Conservation (phyloP, 805 yeast species). For the Pichia paraexigua region DNA sequence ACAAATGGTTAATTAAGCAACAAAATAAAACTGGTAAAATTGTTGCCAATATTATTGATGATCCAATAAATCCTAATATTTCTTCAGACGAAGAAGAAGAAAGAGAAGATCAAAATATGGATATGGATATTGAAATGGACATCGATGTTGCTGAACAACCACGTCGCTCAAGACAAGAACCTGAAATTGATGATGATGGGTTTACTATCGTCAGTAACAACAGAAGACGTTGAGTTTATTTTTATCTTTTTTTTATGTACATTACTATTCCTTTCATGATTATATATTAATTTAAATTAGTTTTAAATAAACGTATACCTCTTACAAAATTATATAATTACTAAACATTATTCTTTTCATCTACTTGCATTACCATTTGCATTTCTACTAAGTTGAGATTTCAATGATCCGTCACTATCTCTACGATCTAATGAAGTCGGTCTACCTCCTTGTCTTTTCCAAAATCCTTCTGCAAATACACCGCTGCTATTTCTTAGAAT, state of each 20-base stretch:
- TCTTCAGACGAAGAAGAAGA: conserved; percentile 40
- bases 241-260: not conserved
- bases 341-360: not conserved
- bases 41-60: conserved; percentile 44
- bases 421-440: conserved; percentile 8
- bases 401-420: conserved; percentile 10
- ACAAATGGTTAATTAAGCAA: conserved; percentile 50
- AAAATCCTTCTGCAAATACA: conserved; percentile 12
- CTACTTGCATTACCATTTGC: not conserved
- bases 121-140: conserved; percentile 31
- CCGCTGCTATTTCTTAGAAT: conserved; percentile 16
- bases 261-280: not conserved
- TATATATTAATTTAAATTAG: not conserved
- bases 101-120: conserved; percentile 25
- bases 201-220: conserved; percentile 67
- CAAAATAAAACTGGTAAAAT: conserved; percentile 27
- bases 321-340: not conserved
- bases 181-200: conserved; percentile 89
- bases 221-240: conserved; percentile 33
- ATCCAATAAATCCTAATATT: conserved; percentile 55
- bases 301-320: not conserved
- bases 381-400: conserved; percentile 2
- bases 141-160: conserved; percentile 28
- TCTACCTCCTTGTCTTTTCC: conserved; percentile 14
- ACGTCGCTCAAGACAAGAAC: conserved; percentile 39